These are phyloP conservation scores for Saccharomycopsis crataegensis DNA, from an alignment of 1,139 yeast species.

Conservation along the genomic window DNA sequence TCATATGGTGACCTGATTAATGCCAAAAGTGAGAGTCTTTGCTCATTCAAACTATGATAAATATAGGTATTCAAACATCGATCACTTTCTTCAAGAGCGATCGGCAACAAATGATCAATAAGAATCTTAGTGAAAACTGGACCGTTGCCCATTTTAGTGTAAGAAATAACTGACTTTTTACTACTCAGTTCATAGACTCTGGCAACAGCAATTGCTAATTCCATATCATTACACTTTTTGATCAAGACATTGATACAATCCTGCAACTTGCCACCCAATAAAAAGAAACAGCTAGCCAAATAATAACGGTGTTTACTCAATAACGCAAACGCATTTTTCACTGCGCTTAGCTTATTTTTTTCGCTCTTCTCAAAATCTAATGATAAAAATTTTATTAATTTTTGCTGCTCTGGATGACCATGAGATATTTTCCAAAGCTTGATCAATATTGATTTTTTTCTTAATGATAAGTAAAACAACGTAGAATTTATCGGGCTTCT, in stretches of 20 bases:
- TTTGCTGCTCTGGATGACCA: constrained; percentile 73
- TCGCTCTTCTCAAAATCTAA: constrained; percentile 61
- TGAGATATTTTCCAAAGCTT: constrained; percentile 79
- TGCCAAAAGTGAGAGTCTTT: constrained; percentile 54
- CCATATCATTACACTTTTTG: constrained; percentile 56
- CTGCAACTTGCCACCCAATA: constrained; percentile 66
- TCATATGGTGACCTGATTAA: constrained; percentile 50
- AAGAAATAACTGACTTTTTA: neutral
- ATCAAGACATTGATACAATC: constrained; percentile 75
- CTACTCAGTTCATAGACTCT: constrained; percentile 49
- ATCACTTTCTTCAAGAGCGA: constrained; percentile 56
- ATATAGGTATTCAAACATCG: constrained; percentile 83
- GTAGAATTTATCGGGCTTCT: constrained; percentile 74
- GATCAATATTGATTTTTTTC: constrained; percentile 65
- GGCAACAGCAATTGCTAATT: constrained; percentile 74
- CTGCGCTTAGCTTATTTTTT: constrained; percentile 83
- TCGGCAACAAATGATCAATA: constrained; percentile 46
- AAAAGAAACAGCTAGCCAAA: constrained; percentile 87
- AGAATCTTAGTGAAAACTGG: constrained; percentile 45
- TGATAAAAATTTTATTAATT: constrained; percentile 66
- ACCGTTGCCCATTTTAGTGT: constrained; percentile 24
- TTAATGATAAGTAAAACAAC: constrained; percentile 68
- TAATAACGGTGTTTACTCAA: constrained; percentile 78
- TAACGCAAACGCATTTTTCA: constrained; percentile 86
- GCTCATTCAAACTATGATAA: constrained; percentile 56